A percentile compares a stretch with the other conserved stretches of the same genome.
Evolutionary conservation across 192 early-diverging fungal genomes (phyloP).

Genomic region (Podochytrium sp.): DNA sequence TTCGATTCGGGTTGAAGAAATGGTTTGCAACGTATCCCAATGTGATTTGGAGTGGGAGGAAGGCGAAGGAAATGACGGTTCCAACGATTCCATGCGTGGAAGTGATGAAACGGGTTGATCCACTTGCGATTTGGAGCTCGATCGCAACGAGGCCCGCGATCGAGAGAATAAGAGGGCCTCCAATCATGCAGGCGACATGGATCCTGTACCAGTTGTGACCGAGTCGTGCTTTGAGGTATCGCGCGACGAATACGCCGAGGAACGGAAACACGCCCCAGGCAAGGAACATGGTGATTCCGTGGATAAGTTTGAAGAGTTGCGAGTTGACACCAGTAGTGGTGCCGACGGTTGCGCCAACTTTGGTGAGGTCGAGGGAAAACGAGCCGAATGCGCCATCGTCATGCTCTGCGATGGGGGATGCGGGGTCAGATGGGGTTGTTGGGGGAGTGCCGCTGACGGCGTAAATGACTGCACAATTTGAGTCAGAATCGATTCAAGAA

Average conservation of each 20-base stretch:
- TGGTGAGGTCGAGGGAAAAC: slow-evolving; percentile 11
- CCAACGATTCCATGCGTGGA: slow-evolving; percentile 12
- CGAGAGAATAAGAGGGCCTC: slow-evolving; percentile 9
- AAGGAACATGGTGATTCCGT: slow-evolving; percentile 51
- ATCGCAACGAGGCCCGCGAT: slow-evolving; percentile 22
- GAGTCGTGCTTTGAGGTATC: slow-evolving; percentile 42
- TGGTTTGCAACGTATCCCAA: slow-evolving; percentile 45
- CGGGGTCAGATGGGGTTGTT: slow-evolving; percentile 12
- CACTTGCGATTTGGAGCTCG: slow-evolving; percentile 21
- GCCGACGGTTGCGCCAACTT: neutral
- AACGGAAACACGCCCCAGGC: slow-evolving; percentile 48
- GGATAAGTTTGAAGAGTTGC: slow-evolving; percentile 1
- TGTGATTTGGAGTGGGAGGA: slow-evolving; percentile 35
- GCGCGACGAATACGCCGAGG: slow-evolving; percentile 36
- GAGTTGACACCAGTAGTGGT: neutral
- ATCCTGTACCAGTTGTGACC: slow-evolving; percentile 51
- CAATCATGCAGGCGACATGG: slow-evolving; percentile 40
- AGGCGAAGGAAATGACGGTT: slow-evolving; percentile 19
- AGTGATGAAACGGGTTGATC: slow-evolving; percentile 16
- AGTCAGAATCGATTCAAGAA: too few species aligned
- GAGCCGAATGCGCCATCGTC: neutral
- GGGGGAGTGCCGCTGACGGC: neutral
- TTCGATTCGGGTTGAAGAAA: slow-evolving; percentile 30
- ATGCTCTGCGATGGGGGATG: slow-evolving; percentile 20
- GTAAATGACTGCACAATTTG: too few species aligned